A percentile compares a stretch with the other conserved stretches of the same genome.
Conservation (phyloP, 371 early-diverging fungal species). For the Sporodiniella umbellata region DNA sequence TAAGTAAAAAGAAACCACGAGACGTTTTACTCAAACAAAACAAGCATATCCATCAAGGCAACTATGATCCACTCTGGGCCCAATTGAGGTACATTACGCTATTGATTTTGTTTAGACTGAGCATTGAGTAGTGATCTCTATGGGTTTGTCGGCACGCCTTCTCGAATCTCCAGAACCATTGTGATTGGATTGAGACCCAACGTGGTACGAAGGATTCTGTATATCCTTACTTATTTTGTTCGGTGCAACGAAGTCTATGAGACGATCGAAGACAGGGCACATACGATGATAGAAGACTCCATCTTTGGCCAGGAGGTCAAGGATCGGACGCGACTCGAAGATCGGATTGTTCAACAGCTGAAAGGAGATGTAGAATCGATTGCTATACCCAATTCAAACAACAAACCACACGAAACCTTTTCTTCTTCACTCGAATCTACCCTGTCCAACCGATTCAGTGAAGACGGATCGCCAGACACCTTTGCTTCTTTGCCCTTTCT, state of each 20-base stretch:
- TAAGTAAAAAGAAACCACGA: conserved; percentile 5
- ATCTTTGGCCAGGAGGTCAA: conserved; percentile 32
- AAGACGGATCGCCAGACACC: conserved; percentile 19
- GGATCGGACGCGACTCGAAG: conserved; percentile 28
- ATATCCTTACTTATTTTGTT: conserved; percentile 59
- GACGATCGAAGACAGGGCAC: conserved; percentile 37
- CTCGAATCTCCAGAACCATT: conserved; percentile 54
- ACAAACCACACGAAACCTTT: neutral
- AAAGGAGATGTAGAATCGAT: conserved; percentile 49
- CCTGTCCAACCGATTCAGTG: conserved; percentile 4
- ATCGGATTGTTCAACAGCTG: conserved; percentile 39
- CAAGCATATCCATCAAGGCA: conserved; percentile 46
- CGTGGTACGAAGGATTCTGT: conserved; percentile 55
- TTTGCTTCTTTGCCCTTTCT: conserved; percentile 4
- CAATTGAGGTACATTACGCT: conserved; percentile 53
- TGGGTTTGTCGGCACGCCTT: conserved; percentile 55
- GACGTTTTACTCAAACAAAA: neutral
- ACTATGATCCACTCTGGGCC: conserved; percentile 69
- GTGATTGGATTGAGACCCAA: conserved; percentile 53
- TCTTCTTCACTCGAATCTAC: conserved; percentile 18
- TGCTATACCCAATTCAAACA: conserved; percentile 28
- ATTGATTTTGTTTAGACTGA: neutral
- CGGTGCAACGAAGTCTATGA: conserved; percentile 67
- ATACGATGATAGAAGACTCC: conserved; percentile 4
- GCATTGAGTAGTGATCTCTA: conserved; percentile 67